Percentiles rank a stretch among this genome's conserved stretches.
These are phyloP conservation scores for Madurella mycetomatis DNA, from an alignment of 2,329 filamentous ascomycete species.

Conservation along the genomic window DNA sequence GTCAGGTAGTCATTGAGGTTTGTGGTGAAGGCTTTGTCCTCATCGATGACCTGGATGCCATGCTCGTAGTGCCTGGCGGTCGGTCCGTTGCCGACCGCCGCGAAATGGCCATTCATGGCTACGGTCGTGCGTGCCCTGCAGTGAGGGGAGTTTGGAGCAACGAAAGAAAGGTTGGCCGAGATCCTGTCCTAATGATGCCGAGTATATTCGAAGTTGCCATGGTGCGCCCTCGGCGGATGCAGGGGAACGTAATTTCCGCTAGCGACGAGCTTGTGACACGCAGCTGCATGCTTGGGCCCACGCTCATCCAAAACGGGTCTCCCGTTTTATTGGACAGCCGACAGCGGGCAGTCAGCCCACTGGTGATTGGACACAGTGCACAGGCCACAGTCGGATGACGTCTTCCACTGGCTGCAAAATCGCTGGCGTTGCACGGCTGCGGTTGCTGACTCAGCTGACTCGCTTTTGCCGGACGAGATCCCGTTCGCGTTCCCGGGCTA, in stretches of 20 bases:
- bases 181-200: neutral
- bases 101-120: constrained; percentile 76
- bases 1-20: constrained; percentile 79
- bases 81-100: constrained; percentile 63
- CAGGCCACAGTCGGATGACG: constrained; percentile 3
- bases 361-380: neutral
- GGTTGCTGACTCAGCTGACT: too few species aligned
- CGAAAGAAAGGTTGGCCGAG: neutral
- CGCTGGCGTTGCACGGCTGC: too few species aligned
- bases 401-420: neutral
- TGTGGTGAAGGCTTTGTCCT: constrained; percentile 81
- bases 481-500: too few species aligned
- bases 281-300: neutral
- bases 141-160: neutral
- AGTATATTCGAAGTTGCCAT: constrained; percentile 3
- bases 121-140: neutral
- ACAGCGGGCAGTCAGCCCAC: constrained; percentile 7
- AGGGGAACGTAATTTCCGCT: constrained; percentile 5
- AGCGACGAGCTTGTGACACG: neutral
- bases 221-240: neutral
- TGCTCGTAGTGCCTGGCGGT: constrained; percentile 71
- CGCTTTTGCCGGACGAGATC: too few species aligned
- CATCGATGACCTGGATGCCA: constrained; percentile 95
- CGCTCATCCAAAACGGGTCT: too few species aligned
- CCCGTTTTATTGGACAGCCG: constrained; percentile 2